Conservation (phyloP, 2,329 filamentous ascomycete genomes). For the Sclerotiophoma versabilis region DNA sequence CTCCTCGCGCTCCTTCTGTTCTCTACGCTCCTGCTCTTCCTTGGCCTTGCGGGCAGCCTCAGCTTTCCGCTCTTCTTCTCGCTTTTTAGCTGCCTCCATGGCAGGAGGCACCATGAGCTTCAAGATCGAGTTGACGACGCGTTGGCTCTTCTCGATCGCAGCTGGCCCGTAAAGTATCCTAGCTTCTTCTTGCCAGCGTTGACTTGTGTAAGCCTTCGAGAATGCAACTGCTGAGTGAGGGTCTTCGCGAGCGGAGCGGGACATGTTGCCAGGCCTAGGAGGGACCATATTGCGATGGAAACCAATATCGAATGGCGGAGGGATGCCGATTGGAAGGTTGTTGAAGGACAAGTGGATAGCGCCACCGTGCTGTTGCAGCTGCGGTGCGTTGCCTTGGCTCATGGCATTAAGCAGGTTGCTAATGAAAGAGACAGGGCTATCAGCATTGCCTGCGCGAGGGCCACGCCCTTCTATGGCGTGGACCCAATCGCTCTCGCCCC, state of each 20-base stretch:
- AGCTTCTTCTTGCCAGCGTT: constrained; percentile 89
- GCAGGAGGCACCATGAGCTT: constrained; percentile 81
- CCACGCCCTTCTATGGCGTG: constrained; percentile 59
- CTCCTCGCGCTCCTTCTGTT: constrained; percentile 67
- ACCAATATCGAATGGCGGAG: constrained; percentile 42
- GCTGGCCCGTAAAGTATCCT: constrained; percentile 79
- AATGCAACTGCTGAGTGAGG: constrained; percentile 81
- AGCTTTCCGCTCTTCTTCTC: constrained; percentile 75
- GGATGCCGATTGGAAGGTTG: constrained; percentile 40
- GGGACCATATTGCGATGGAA: constrained; percentile 44
- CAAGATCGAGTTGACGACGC: constrained; percentile 73
- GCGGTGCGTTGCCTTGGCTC: constrained; percentile 48
- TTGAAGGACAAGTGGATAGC: constrained; percentile 62
- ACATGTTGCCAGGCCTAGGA: constrained; percentile 38
- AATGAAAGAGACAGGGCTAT: constrained; percentile 62
- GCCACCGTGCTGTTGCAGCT: constrained; percentile 51
- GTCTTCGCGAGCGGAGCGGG: constrained; percentile 58
- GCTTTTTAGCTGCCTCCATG: constrained; percentile 78
- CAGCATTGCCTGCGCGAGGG: constrained; percentile 54
- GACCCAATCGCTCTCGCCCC: constrained; percentile 61
- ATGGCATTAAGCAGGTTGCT: constrained; percentile 66
- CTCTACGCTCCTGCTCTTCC: constrained; percentile 69
- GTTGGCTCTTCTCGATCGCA: constrained; percentile 72
- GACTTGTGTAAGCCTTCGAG: constrained; percentile 71
- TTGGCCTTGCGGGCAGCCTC: constrained; percentile 69